Conservation (phyloP, 176 grass and related monocot genomes). For the Melocanna baccifera region DNA sequence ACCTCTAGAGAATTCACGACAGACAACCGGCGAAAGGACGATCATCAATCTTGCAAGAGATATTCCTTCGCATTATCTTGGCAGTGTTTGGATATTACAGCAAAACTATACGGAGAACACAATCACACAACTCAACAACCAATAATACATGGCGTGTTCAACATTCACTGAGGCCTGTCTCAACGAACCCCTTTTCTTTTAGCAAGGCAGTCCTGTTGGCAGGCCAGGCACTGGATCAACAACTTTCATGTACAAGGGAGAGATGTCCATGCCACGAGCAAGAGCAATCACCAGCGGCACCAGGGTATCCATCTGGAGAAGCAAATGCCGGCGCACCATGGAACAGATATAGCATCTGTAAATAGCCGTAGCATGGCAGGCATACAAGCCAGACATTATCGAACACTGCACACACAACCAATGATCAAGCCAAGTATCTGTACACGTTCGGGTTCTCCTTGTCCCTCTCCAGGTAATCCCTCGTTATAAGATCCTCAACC, state of each 20-base stretch:
- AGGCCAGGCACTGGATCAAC: neutral
- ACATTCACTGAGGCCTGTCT: neutral
- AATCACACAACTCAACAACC: neutral
- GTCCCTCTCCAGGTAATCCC: slow-evolving; percentile 85
- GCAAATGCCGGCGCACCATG: neutral
- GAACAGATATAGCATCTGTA: slow-evolving; percentile 1
- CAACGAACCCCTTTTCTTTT: neutral
- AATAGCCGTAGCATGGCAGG: slow-evolving; percentile 6
- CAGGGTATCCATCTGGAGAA: slow-evolving; percentile 3
- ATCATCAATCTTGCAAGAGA: neutral
- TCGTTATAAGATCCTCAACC: slow-evolving; percentile 77
- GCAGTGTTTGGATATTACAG: neutral
- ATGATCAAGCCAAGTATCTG: slow-evolving; percentile 69
- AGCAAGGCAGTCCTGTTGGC: neutral
- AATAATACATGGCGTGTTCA: slow-evolving; percentile 5
- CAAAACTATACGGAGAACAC: neutral
- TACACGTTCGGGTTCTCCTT: slow-evolving; percentile 70
- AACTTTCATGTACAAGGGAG: slow-evolving; percentile 14
- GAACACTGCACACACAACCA: neutral
- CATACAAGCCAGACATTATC: neutral
- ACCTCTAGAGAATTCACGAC: neutral
- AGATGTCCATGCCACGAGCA: neutral
- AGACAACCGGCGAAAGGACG: neutral
- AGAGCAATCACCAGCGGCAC: neutral
- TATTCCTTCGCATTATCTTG: neutral